Evolutionary conservation across 768 basidiomycete genomes (phyloP), one percentile per base, ranked within the genome.

Genomic region (Russula sp.): DNA sequence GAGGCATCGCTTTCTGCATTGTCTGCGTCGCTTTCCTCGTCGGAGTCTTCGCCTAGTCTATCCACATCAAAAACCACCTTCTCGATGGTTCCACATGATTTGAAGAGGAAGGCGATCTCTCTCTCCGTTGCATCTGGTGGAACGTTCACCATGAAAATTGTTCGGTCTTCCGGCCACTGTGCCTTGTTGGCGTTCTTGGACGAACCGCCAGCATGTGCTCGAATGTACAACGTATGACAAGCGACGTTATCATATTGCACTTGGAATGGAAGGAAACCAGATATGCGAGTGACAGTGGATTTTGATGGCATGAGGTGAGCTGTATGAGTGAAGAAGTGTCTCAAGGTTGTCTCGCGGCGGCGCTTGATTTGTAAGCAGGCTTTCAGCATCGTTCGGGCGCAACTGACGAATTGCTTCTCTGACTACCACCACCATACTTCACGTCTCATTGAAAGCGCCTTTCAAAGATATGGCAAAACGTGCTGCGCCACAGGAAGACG

Each of bases 41-140:
- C 77, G 5, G 75, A 76, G 44, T 77, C 73, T 51, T 74, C 71
- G 7, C 71, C 54, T 8, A 67, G 71, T 24, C 76, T 69, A 64
- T 84, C 81, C 16, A 77, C 75, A 60, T 85, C 82, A 69, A 94
- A 89, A 1, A 84, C 68, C 11, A 94, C 85, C 55, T 79, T 79
- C 73, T 96, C 94, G 20, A 95, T 80, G 0, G 86, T 86, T 26
- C 94, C 94, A 61, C 81, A 85, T 26, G 79, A 71, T 71, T 87
- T 87, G 79, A 95, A 95, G n/a, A 97, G 78, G 13, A 83, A 75
- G 2, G 84, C 77, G 0, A 97, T 75, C 71, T 94, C 92, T 42
- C 90, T 80, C 69, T 91, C 90, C 1, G 91, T 90, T 3, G 91
- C 84, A 73, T 96, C 93, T 61, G 92, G 87, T 2, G 95, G 94